phyloP scores from a whole-genome alignment of 805 yeast species.

The Zygotorulaspora danielsina region DNA sequence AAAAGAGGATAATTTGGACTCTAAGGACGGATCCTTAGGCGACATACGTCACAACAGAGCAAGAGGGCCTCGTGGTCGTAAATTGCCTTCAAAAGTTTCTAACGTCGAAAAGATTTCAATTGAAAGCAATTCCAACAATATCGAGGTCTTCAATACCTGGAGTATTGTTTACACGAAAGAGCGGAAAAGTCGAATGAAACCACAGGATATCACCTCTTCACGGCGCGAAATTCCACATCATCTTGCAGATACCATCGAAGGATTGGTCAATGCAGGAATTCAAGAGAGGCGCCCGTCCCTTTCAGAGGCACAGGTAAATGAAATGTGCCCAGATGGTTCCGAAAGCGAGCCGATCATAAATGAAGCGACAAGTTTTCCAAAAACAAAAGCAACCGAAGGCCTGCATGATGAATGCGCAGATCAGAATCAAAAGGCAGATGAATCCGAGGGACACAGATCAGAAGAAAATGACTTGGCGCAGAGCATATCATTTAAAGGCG shows the following conservation, averaged over 20 bases:
- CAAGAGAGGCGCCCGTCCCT: conserved; percentile 12
- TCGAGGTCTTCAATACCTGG: conserved; percentile 28
- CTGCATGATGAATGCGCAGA: too few species aligned
- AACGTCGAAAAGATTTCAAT: conserved; percentile 33
- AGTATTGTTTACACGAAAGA: conserved; percentile 6
- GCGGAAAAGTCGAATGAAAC: background rate
- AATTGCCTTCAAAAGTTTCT: conserved; percentile 53
- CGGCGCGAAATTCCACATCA: conserved; percentile 1
- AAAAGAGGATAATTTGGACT: conserved; percentile 1
- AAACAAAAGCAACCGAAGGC: too few species aligned
- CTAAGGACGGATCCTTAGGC: conserved; percentile 5
- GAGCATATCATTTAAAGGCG: too few species aligned
- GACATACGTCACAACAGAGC: conserved; percentile 40
- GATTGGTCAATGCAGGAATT: conserved; percentile 2
- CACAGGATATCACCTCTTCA: background rate
- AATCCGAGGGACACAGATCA: too few species aligned
- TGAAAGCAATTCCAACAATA: conserved; percentile 16
- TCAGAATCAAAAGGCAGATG: too few species aligned
- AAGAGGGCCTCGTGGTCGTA: conserved; percentile 71
- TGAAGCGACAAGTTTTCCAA: background rate
- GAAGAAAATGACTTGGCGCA: too few species aligned
- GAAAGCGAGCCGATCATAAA: background rate
- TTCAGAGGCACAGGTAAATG: background rate
- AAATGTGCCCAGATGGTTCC: background rate
- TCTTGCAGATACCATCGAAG: background rate